Evolutionary conservation across 768 basidiomycete species (phyloP), one percentile per base, ranked within the genome.

Genomic region (Punctularia strigosozonata): DNA sequence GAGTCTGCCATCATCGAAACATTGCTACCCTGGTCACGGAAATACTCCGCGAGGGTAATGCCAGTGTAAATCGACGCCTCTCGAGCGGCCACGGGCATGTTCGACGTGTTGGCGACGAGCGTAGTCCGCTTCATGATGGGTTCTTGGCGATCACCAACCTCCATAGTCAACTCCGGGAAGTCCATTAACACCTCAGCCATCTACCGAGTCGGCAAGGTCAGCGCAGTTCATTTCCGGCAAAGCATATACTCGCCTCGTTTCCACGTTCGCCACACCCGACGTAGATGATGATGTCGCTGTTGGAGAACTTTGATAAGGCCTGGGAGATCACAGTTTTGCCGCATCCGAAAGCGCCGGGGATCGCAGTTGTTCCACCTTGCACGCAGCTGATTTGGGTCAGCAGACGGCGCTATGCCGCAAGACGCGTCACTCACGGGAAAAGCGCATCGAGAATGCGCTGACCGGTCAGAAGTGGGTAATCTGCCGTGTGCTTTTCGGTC

Each of bases 91-190:
- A 99, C 95, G 49, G 95, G 95, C 95, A 99, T 99, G 67, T 98
- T 98, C 36, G 95, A 99, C 3, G 95, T 99, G 59, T 99, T 99
- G 48, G 95, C 95, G 44, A 99, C 92, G 18, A 99, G 77, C 12
- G 92, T 89, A 0, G 95, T 99, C 43, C 95, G 92, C 64, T 99
- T 99, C 95, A 99, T 99, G 70, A 99, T 98, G 24, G 95, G 95
- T 59, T 99, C 95, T 72, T 92, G 80, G 37, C 90, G 88, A 47
- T 85, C 79, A 18, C 74, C 81, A 39, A 94, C 66, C 37, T 95
- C 90, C 81, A 97, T 86, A 2, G 84, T 88, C 22, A 99, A 69
- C 60, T 88, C 66, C 32, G 95, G 95, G 80, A 86, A 87, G 80
- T 98, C 95, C 81, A 92, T 92, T 62, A 99, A 64, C n/a, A 99